Conservation (phyloP, 345 rosid species). For the Acer saccharum region DNA sequence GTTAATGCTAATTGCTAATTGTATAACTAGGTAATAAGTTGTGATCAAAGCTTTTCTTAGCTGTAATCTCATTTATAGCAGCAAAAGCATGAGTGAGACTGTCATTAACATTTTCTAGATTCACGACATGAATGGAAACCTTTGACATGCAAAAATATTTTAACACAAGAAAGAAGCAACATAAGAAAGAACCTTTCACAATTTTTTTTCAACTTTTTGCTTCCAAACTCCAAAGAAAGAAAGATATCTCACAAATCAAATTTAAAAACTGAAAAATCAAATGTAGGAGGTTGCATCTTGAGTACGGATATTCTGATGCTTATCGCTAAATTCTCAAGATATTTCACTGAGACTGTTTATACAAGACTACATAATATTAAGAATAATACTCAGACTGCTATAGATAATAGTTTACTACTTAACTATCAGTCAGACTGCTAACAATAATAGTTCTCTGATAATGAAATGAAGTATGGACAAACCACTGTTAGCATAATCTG, state of each 20-base stretch:
- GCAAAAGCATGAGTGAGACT: too few species aligned
- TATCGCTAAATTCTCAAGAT: not conserved
- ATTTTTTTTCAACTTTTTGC: not conserved
- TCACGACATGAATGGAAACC: too few species aligned
- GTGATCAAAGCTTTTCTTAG: too few species aligned
- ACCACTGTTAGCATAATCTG: not conserved
- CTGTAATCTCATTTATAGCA: too few species aligned
- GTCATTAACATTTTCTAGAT: too few species aligned
- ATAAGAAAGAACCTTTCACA: not conserved
- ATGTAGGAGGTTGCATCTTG: not conserved
- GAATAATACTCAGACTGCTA: not conserved
- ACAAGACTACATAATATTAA: not conserved
- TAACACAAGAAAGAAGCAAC: not conserved
- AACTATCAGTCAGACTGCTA: conserved; percentile 13
- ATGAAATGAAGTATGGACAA: not conserved
- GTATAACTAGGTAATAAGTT: too few species aligned
- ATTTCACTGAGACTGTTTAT: not conserved
- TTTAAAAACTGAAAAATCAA: not conserved
- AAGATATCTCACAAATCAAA: not conserved
- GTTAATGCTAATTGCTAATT: too few species aligned
- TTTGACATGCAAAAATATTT: too few species aligned
- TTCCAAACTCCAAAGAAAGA: not conserved
- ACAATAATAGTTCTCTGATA: too few species aligned
- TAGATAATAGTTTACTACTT: not conserved
- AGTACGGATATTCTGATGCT: not conserved